Evolutionary conservation across 75 land plant genomes (phyloP).

Genomic region (Sequoiadendron giganteum): DNA sequence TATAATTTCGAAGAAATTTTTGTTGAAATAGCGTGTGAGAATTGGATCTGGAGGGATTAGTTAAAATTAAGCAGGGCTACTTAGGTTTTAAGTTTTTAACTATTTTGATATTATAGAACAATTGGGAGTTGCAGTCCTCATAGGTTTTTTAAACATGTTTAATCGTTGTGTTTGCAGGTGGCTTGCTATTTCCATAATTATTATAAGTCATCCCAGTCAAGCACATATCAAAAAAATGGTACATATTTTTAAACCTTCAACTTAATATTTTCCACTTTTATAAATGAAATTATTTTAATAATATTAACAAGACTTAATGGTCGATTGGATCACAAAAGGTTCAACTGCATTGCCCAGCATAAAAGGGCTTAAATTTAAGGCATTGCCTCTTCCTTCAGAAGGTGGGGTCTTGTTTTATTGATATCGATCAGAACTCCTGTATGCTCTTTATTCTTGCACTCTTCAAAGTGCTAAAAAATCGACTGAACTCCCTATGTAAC

Average conservation of each 20-base stretch:
- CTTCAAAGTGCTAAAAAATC: neutral
- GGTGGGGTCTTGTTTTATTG: neutral
- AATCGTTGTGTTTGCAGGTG: slow-evolving; percentile 36
- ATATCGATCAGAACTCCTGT: neutral
- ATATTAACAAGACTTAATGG: neutral
- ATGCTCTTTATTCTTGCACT: neutral
- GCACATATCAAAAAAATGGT: slow-evolving; percentile 73
- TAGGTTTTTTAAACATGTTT: neutral
- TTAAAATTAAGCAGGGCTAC: neutral
- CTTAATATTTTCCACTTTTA: neutral
- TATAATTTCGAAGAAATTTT: neutral
- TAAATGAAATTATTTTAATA: neutral
- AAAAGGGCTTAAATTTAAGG: neutral
- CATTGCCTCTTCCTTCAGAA: neutral
- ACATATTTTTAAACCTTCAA: neutral
- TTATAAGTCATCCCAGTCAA: slow-evolving; percentile 66
- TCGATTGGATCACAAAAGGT: neutral
- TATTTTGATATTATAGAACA: neutral
- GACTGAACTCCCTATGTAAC: neutral
- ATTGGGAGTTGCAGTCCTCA: neutral
- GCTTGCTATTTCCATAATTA: slow-evolving; percentile 75
- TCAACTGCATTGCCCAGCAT: neutral
- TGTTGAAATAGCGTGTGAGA: neutral
- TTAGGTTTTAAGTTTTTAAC: neutral
- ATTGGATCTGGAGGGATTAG: neutral